phyloP scores from a whole-genome alignment of 345 rosid species.

The Murraya koenigii region DNA sequence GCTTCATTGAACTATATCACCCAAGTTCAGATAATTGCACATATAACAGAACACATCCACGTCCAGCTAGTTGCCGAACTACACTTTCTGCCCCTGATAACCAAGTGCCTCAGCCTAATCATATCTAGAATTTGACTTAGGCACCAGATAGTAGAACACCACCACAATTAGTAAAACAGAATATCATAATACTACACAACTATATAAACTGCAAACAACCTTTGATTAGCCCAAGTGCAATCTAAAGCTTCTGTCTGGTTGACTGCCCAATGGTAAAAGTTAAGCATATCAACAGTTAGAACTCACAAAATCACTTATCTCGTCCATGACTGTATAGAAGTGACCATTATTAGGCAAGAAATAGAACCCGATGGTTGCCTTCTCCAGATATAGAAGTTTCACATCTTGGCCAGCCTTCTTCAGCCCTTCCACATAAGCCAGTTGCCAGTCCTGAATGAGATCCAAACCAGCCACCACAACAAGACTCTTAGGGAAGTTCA shows the following conservation, averaged over 20 bases:
- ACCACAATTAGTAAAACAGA: constrained; percentile 23
- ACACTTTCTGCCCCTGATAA: constrained; percentile 21
- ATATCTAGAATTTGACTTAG: constrained; percentile 16
- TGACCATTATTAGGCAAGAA: constrained; percentile 74
- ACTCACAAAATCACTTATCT: constrained; percentile 64
- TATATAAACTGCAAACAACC: constrained; percentile 31
- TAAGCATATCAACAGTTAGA: constrained; percentile 32
- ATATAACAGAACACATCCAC: constrained; percentile 18
- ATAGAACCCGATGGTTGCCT: constrained; percentile 89
- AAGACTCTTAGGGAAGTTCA: constrained; percentile 72
- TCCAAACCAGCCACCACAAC: constrained; percentile 92
- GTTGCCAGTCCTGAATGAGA: constrained; percentile 79
- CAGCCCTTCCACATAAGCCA: constrained; percentile 70
- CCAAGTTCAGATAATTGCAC: constrained; percentile 15
- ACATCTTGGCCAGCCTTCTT: constrained; percentile 67
- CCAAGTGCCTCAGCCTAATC: constrained; percentile 13
- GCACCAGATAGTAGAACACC: constrained; percentile 15
- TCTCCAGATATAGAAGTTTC: constrained; percentile 60
- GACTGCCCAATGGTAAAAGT: constrained; percentile 30
- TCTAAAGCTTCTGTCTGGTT: constrained; percentile 34
- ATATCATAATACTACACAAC: constrained; percentile 30
- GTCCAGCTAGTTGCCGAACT: constrained; percentile 42
- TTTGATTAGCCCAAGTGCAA: constrained; percentile 23
- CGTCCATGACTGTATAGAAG: constrained; percentile 74
- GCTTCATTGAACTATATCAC: constrained; percentile 26